phyloP scores from a whole-genome alignment of 139 green algal genomes.

The Chlorella sorokiniana region DNA sequence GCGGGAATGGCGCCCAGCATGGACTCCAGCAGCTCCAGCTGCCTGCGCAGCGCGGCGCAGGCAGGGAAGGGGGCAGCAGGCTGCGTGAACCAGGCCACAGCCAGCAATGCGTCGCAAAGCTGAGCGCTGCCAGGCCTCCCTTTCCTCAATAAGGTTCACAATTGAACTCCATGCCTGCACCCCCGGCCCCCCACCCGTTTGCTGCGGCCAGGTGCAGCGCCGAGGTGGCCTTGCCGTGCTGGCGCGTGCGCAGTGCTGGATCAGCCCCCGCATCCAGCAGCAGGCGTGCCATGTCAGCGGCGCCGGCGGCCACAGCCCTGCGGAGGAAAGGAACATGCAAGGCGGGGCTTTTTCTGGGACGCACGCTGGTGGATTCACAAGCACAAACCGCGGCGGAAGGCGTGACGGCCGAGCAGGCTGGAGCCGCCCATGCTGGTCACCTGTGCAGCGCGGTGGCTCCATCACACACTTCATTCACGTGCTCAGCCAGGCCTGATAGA shows the following conservation, averaged over 20 bases:
- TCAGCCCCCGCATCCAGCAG: slow-evolving; percentile 25
- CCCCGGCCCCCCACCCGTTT: not conserved
- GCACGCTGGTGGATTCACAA: not conserved
- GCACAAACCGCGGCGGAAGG: not conserved
- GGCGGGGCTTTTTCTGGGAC: not conserved
- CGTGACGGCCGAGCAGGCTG: not conserved
- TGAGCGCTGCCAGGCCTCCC: too few relatives aligned
- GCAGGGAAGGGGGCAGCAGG: not conserved
- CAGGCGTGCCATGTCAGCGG: not conserved
- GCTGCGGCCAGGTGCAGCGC: slow-evolving; percentile 25
- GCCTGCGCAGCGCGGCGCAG: too few relatives aligned
- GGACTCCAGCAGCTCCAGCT: not conserved
- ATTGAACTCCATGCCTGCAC: too few relatives aligned
- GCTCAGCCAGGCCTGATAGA: slow-evolving; percentile 1
- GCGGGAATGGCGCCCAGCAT: not conserved
- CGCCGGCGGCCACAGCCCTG: slow-evolving; percentile 12
- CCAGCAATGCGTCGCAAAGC: too few relatives aligned
- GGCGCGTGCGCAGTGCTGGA: not conserved
- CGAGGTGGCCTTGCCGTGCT: slow-evolving; percentile 13
- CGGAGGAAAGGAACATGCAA: not conserved
- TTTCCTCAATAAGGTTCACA: too few relatives aligned
- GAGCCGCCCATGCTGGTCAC: not conserved
- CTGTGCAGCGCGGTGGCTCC: slow-evolving; percentile 20
- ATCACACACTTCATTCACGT: slow-evolving; percentile 18
- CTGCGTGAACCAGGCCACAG: not conserved